Evolutionary conservation across 805 yeast genomes (phyloP), one percentile per base, ranked within the genome.

Genomic region (Myxozyma mucilagina): DNA sequence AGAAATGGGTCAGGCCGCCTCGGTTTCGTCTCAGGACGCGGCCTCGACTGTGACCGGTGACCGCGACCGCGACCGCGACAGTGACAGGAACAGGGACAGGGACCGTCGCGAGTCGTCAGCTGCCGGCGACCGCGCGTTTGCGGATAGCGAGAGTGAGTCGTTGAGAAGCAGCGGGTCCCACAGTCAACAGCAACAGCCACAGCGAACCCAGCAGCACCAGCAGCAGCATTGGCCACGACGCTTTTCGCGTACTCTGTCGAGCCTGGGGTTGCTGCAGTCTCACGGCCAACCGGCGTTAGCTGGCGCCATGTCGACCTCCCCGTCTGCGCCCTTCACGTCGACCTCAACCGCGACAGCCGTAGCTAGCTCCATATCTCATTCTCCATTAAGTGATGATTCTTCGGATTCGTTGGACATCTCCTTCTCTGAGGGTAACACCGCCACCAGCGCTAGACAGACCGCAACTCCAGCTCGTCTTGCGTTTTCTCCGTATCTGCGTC

Each of bases 181-280:
- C 53, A 16, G 16, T 29, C 38, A 11, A 16, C 42, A 34, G 13
- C 45, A 38, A 20, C 47, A 24, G 20, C 45, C 24, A 13, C 54
- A 18, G 18, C 45, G 13, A 14, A 39, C 20, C 3, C 57, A 24
- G 34, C 50, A 44, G 31, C 45, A 29, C 1, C 42, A 16, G 31
- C 48, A 44, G 43, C 32, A 18, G 3, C 41, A 39, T 32, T 41
- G 45, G 31, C 53, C 57, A 13, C 57, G 60, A 5, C 47, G 64
- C 24, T 47, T 56, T 7, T 56, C 60, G 8, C 44, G 57, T n/a
- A 60, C 50, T 31, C 43, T 60, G 9, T 51, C 60, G 4, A 59
- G 60, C 32, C 42, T 59, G 16, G 60, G 57, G 11, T 43, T 50
- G 13, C 45, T 50, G 14, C 54, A 50, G 42, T 45, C 45, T 56